Evolutionary conservation across 805 yeast species (phyloP), one percentile per base, ranked within the genome.

Genomic region (Vanderwaltozyma yarrowii): DNA sequence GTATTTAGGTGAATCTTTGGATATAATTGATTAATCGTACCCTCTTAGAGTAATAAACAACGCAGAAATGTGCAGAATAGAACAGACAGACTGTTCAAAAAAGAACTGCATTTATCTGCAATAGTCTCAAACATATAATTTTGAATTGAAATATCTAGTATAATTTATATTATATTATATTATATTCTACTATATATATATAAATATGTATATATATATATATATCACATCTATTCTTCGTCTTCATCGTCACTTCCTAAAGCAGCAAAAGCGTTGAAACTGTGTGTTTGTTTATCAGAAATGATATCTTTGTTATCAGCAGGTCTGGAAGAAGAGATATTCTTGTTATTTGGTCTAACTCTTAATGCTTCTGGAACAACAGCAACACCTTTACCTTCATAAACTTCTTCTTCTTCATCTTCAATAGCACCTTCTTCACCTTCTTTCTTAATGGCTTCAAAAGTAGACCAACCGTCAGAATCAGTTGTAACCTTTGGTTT

Each of bases 401-500:
- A n/a, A n/a, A n/a, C n/a, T n/a, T 64, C 55, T 36, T 62, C 60
- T 43, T 68, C 68, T 42, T 72, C 78, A 20, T 67, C 74, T 20
- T 48, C 64, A 32, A 50, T 50, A 25, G 35, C 47, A 23, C 30
- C 48, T 24, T 39, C 50, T 16, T 38, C 49, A 19, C 40, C 44
- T 20, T 47, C 46, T 35, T 49, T 46, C 27, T 50, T 56, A 18
- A 45, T 52, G 21, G 43, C 42, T 48, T 75, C 76, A 41, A 73
- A 68, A 17, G 89, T 79, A 41, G 81, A 81, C 89, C 92, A 83
- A 33, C 94, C 94, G 45, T 83, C 89, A 41, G 78, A 81, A 54
- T 82, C 94, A 26, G 79, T 57, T 15, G 70, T 65, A 26, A 66
- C 67, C 45, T 62, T 64, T 43, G 68, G 70, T 49, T 65, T 67